Percentiles rank a stretch among this genome's conserved stretches.
Evolutionary conservation across 805 yeast genomes (phyloP).

Genomic region (Kockiozyma suomiensis): DNA sequence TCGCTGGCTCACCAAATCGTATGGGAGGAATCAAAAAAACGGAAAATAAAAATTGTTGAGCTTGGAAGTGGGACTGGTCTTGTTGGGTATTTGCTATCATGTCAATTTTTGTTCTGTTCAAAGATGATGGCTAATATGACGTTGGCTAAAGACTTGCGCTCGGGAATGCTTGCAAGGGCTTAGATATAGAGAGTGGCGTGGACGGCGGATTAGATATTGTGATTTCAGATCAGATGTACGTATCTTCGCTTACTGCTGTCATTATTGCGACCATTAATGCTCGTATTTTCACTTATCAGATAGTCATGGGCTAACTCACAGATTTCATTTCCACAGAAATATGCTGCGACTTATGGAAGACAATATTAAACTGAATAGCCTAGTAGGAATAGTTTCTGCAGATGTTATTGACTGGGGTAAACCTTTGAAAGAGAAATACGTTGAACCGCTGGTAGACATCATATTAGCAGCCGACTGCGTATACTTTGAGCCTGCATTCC

Average conservation of each 20-base stretch:
- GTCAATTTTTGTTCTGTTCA: neutral
- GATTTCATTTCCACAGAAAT: conserved; percentile 37
- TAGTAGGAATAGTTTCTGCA: conserved; percentile 47
- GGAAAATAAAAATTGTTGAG: conserved; percentile 47
- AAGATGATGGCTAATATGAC: neutral
- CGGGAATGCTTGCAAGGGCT: conserved; percentile 36
- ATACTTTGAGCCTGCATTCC: conserved; percentile 57
- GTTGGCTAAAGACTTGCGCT: conserved; percentile 41
- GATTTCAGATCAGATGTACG: conserved; percentile 53
- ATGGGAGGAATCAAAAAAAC: conserved; percentile 14
- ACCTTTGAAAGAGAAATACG: conserved; percentile 45
- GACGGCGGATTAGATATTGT: conserved; percentile 43
- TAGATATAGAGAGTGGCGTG: conserved; percentile 29
- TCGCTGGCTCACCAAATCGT: conserved; percentile 21
- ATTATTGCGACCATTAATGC: neutral
- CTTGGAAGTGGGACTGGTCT: conserved; percentile 64
- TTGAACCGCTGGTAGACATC: conserved; percentile 46
- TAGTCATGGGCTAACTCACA: too few species aligned
- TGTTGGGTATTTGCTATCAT: conserved; percentile 45
- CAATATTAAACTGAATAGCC: conserved; percentile 49
- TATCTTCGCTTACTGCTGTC: neutral
- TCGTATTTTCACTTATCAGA: too few species aligned
- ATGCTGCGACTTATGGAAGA: conserved; percentile 52
- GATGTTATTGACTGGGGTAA: conserved; percentile 53
- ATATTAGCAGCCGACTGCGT: conserved; percentile 65